Base-by-base conservation (phyloP, 208 protist genomes). In the Angomonas deanei region DNA sequence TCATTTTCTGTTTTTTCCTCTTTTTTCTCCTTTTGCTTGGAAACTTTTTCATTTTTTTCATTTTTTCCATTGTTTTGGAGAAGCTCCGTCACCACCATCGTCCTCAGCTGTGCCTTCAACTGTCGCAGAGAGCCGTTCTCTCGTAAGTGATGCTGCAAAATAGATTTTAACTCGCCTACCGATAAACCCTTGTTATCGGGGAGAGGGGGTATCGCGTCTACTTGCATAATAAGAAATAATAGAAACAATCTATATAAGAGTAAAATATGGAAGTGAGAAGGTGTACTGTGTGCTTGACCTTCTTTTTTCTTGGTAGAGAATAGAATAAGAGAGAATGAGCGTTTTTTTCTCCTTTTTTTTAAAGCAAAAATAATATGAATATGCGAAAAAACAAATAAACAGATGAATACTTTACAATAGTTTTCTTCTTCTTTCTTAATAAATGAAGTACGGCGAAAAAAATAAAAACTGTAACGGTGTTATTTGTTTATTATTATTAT, bases 71-170 rank as follows among this genome's bases (percentile, higher is more conserved):
- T 74, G 17, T 84, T 67, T 28, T 78, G 65, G 53, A 94, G 56
- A 33, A 94, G 63, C 49, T 91, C 85, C 0, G 78, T 80, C 11
- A 91, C 57, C 60, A 94, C 76, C 47, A 90, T 87, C 26, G 81
- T 80, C 24, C 88, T 84, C 24, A 94, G 77, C 49, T 94, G 85
- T 13, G 85, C 91, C 66, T 94, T 94, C 21, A 94, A 74, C n/a
- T 70, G 60, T n/a, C 78, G 66, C 39, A 94, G 69, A 2, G 79
- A 70, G 23, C 88, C 88, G 64, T 76, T 92, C 17, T 72, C 68
- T 23, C 77, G 67, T 19, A 94, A 76, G 60, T 90, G 81, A 24
- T 91, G 78, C 68, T 92, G 78, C 66, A 94, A 86, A 0, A 76
- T 83, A 0, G 83, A 68, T 33, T 85, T 84, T 27, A 94, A 72